Percentiles rank a stretch among this genome's conserved stretches.
These are phyloP conservation scores for Prunus davidiana DNA, from an alignment of 306 rosid species.

Conservation along the genomic window DNA sequence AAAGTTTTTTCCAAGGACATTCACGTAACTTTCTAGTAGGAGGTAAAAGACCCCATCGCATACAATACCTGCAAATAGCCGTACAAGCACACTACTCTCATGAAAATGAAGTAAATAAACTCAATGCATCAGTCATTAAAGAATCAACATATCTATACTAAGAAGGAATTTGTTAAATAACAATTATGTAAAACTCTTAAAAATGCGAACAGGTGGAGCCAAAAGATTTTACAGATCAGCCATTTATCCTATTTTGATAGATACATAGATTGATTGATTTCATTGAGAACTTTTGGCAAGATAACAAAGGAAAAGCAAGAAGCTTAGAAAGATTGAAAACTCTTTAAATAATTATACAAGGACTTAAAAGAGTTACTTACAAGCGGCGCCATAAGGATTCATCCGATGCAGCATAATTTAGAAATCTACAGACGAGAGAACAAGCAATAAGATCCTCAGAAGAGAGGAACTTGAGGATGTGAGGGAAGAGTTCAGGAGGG, in stretches of 20 bases:
- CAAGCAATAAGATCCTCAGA: conserved; percentile 93
- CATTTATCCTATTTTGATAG: not conserved
- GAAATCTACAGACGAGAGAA: conserved; percentile 72
- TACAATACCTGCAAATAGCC: conserved; percentile 54
- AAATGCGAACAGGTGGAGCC: not conserved
- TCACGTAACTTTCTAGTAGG: conserved; percentile 66
- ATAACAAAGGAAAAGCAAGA: not conserved
- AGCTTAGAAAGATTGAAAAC: not conserved
- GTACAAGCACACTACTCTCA: not conserved
- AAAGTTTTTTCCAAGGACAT: conserved; percentile 83
- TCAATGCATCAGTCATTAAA: not conserved
- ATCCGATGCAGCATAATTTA: conserved; percentile 81
- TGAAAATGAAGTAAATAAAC: not conserved
- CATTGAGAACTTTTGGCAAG: not conserved
- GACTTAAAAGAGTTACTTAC: conserved; percentile 41
- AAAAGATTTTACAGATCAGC: not conserved
- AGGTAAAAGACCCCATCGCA: conserved; percentile 85
- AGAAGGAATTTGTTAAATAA: not conserved
- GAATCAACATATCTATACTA: not conserved
- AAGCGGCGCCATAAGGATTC: conserved; percentile 93
- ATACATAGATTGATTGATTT: not conserved
- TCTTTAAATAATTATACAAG: not conserved
- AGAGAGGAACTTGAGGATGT: conserved; percentile 86
- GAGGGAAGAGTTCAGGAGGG: conserved; percentile 77
- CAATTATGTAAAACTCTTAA: not conserved